Evolutionary conservation across 23 red algal genomes (phyloP).

Genomic region (Cyanidioschyzon merolae): DNA sequence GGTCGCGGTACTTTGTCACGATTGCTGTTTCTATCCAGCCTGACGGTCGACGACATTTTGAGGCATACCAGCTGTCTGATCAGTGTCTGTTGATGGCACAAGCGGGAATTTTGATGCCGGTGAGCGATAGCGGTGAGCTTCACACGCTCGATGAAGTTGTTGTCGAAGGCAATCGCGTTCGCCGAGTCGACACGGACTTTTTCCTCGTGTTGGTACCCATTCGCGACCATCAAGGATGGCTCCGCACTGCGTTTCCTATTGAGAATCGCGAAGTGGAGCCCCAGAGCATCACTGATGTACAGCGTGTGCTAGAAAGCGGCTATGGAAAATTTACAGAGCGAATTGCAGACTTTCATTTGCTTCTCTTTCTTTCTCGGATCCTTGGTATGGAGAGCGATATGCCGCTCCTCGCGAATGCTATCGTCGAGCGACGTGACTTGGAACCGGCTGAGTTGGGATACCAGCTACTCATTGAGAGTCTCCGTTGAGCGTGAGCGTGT

Average conservation of each 20-base stretch:
- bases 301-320: constrained; percentile 25
- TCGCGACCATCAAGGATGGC: constrained; percentile 60
- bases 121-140: neutral
- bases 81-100: constrained; percentile 57
- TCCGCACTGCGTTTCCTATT: constrained; percentile 62
- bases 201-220: constrained; percentile 84
- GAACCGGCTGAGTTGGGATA: constrained; percentile 52
- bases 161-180: constrained; percentile 63
- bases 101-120: constrained; percentile 46
- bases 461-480: constrained; percentile 71
- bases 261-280: constrained; percentile 79
- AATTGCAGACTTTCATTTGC: constrained; percentile 77
- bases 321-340: constrained; percentile 34
- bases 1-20: constrained; percentile 57
- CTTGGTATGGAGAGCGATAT: constrained; percentile 88
- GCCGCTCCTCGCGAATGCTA: constrained; percentile 44
- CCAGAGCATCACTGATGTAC: constrained; percentile 39
- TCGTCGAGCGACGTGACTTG: constrained; percentile 47
- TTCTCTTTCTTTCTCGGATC: constrained; percentile 72
- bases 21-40: constrained; percentile 55
- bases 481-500: neutral
- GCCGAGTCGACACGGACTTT: constrained; percentile 75
- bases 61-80: constrained; percentile 92
- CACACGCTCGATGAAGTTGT: constrained; percentile 63
- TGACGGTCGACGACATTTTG: constrained; percentile 63